Percentiles rank a stretch among this genome's conserved stretches.
Evolutionary conservation across 2,329 filamentous ascomycete species (phyloP).

Genomic region (Helotiales sp.): DNA sequence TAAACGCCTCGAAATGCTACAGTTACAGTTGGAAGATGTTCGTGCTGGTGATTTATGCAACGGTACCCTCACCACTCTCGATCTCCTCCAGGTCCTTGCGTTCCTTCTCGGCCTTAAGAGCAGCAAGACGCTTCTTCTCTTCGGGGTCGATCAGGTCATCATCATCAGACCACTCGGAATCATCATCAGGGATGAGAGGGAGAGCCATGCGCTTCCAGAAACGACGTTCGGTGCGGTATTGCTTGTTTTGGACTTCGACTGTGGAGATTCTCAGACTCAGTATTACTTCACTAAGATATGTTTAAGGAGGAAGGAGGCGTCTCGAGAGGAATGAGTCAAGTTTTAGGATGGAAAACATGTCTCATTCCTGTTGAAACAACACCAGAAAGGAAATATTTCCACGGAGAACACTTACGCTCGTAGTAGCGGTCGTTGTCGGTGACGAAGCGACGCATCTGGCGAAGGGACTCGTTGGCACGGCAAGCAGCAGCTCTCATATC

Average conservation of each 20-base stretch:
- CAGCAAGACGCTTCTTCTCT: slow-evolving; percentile 52
- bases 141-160: slow-evolving; percentile 62
- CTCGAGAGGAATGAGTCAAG: too few species aligned
- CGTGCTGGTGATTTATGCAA: neutral
- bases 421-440: slow-evolving; percentile 56
- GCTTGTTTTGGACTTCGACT: slow-evolving; percentile 52
- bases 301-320: too few species aligned
- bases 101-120: slow-evolving; percentile 28
- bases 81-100: slow-evolving; percentile 20
- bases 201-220: slow-evolving; percentile 69
- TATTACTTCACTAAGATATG: too few species aligned
- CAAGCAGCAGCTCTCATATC: slow-evolving; percentile 64
- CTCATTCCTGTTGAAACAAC: too few species aligned
- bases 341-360: too few species aligned
- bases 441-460: slow-evolving; percentile 55
- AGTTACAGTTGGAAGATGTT: neutral
- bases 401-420: too few species aligned
- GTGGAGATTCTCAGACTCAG: too few species aligned
- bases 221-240: slow-evolving; percentile 57
- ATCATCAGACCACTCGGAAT: slow-evolving; percentile 60
- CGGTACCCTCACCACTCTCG: slow-evolving; percentile 11
- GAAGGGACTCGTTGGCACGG: slow-evolving; percentile 56
- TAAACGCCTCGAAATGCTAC: slow-evolving; percentile 1
- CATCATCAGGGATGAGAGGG: slow-evolving; percentile 59
- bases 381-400: too few species aligned